Evolutionary conservation across 345 rosid species (phyloP), one percentile per base, ranked within the genome.

Genomic region (Hibiscus tridactylites): DNA sequence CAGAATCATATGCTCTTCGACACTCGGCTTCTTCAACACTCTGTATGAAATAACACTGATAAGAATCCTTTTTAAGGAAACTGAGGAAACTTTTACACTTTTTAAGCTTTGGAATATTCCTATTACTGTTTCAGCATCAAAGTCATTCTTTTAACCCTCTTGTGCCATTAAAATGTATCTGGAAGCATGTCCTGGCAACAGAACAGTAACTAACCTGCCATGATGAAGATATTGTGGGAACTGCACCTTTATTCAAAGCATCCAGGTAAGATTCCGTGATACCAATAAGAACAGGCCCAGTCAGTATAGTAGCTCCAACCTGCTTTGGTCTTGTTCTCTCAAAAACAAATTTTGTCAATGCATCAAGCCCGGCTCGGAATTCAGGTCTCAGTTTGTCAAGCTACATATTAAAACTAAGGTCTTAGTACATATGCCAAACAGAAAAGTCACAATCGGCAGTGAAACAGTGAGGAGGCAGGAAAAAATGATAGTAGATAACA

Each of bases 1-100:
- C 99, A 79, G 81, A 81, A 68, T 96, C 99, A 85, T 84, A 86
- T 53, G 99, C 98, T 78, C 83, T 85, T 61, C 91, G 91, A 76
- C 99, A 96, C 76, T 96, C 99, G 5, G 92, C 85, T 87, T 96
- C 99, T 86, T 96, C 99, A 28, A 96, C 99, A 82, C 96, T 92
- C 99, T 96, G 79, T 65, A 85, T 69, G 37, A 71, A 37, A 75
- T 70, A 44, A 66, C 15, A 21, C 31, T 26, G 3, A 47, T 58
- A 47, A 72, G 33, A 72, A 68, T 54, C 28, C 17, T 1, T 39
- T 24, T 19, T 24, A 7, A 3, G 15, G 39, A 61, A 47, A 47
- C 29, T 26, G 17, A 19, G 16, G 73, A 39, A 37, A 37, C 2
- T 6, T 26, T 24, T 33, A 53, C 16, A 9, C 42, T 57, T 13